phyloP scores from a whole-genome alignment of 345 rosid species.

The Sisymbrium altissimum region DNA sequence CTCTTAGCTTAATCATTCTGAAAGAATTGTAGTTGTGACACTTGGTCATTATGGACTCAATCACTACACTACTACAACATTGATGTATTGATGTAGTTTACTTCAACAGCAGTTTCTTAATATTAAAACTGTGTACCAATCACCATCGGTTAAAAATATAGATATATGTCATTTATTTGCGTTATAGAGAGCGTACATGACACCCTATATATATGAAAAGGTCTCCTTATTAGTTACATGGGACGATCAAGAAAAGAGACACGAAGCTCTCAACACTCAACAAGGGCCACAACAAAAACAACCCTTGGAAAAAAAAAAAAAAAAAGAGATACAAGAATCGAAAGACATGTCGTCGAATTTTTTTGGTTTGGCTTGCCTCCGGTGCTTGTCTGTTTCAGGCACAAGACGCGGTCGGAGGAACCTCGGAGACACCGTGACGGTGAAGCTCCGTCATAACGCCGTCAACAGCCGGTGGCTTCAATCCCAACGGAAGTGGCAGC shows the following conservation, averaged over 20 bases:
- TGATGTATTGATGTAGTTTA: no score
- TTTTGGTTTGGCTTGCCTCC: slow-evolving; percentile 4
- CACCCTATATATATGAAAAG: neutral
- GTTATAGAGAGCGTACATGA: slow-evolving; percentile 11
- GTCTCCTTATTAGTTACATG: slow-evolving; percentile 29
- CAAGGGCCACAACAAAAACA: slow-evolving; percentile 34
- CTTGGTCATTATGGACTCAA: no score
- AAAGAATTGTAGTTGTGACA: no score
- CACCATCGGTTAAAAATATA: neutral
- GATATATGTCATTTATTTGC: slow-evolving; percentile 10
- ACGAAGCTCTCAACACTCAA: slow-evolving; percentile 23
- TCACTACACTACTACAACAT: no score
- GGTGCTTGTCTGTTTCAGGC: slow-evolving; percentile 19
- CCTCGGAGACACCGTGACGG: slow-evolving; percentile 55
- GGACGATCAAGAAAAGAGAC: neutral
- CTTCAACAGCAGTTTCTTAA: neutral
- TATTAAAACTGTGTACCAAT: neutral
- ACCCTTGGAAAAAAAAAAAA: slow-evolving; percentile 23
- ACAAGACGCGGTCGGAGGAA: slow-evolving; percentile 52
- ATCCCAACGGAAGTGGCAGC: slow-evolving; percentile 79
- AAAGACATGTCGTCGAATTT: slow-evolving; percentile 39
- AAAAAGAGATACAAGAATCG: neutral
- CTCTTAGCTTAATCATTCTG: no score
- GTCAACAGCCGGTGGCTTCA: slow-evolving; percentile 70
- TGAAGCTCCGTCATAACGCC: slow-evolving; percentile 70